Conservation (phyloP, 306 rosid species). For the Vachellia collinsii region DNA sequence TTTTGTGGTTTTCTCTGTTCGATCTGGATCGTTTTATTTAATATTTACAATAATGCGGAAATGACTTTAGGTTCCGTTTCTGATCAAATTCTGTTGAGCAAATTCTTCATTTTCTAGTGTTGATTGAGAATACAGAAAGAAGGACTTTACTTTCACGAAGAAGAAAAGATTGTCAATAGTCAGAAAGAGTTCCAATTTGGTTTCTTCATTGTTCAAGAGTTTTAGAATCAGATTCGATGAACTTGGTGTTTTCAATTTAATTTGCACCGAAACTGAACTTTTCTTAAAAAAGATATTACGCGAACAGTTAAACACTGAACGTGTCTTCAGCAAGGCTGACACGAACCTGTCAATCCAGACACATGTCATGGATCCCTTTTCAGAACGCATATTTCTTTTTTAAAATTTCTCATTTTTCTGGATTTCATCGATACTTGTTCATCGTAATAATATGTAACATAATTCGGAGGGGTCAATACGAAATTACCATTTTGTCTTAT, state of each 20-base stretch:
- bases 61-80: constrained; percentile 27
- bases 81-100: not conserved
- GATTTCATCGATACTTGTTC: constrained; percentile 39
- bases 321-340: constrained; percentile 48
- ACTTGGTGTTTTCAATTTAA: not conserved
- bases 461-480: constrained; percentile 27
- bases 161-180: not conserved
- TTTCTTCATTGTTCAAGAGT: not conserved
- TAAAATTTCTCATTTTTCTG: not conserved
- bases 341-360: constrained; percentile 38
- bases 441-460: constrained; percentile 31
- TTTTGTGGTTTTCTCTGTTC: not conserved
- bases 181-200: not conserved
- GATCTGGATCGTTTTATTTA: constrained; percentile 31
- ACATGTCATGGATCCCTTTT: constrained; percentile 27
- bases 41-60: constrained; percentile 27
- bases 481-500: constrained; percentile 32
- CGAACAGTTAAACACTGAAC: constrained; percentile 42
- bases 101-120: not conserved
- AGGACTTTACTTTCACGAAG: not conserved
- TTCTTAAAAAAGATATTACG: constrained; percentile 30
- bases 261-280: not conserved
- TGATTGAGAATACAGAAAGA: not conserved
- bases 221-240: constrained; percentile 32
- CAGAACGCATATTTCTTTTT: constrained; percentile 38